Evolutionary conservation across 306 rosid genomes (phyloP), one percentile per base, ranked within the genome.

Genomic region (Cucurbita moschata): DNA sequence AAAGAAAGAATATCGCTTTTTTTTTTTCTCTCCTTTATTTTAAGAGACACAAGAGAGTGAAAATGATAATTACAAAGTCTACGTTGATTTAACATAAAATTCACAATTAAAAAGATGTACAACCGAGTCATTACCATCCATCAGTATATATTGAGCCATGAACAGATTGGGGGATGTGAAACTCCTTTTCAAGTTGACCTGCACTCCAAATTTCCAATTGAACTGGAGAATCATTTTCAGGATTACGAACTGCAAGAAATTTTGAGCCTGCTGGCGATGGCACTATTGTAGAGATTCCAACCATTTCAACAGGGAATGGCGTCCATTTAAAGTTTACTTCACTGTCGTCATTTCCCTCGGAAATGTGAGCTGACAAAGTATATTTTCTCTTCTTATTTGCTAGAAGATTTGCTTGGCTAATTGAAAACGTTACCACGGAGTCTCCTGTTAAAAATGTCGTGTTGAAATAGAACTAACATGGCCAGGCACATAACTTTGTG

Each of bases 251-350:
- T 5, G 83, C 82, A 13, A 90, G 82, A 66, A 92, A 84, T 82
- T 90, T 90, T 9, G 87, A 77, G 13, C 92, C 89, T 55, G 96
- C 90, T 2, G 96, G 96, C 0, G 98, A 92, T 50, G 96, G 96
- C 82, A 85, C 83, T 71, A 90, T 75, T 71, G 78, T 56, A 70
- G 89, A 88, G 52, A 83, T 86, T 58, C 88, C 92, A 0, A 76
- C 68, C 86, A 88, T 85, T 85, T 88, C 91, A 30, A 84, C 53
- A 59, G 98, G 96, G 84, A 92, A 92, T 11, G 92, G 89, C 71
- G 87, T 67, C 96, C 98, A 90, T 18, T 74, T 80, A 77, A 92
- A 90, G 47, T 84, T 78, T 30, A 81, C 86, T 44, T 81, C 79
- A 38, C 12, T 62, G 0, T 79, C 42, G 55, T 18, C 47, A 4